These are phyloP conservation scores for Periglandula ipomoeae DNA, from an alignment of 2,329 filamentous ascomycete genomes.

Conservation along the genomic window DNA sequence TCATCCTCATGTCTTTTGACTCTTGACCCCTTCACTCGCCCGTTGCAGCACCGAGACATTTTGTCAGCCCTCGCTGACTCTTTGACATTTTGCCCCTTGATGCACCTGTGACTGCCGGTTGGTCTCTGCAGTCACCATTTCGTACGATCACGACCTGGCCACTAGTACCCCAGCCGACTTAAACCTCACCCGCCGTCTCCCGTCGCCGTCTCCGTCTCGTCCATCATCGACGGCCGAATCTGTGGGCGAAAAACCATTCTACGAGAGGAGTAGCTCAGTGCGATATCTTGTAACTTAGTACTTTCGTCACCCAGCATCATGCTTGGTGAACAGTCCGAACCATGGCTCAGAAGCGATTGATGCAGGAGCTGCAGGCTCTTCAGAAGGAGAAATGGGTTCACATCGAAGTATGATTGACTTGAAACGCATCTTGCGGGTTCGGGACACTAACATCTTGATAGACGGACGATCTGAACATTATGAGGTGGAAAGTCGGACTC, in stretches of 20 bases:
- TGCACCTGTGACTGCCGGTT: background rate
- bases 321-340: conserved; percentile 7
- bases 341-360: conserved; percentile 63
- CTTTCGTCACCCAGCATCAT: background rate
- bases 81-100: background rate
- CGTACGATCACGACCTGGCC: no score
- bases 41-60: background rate
- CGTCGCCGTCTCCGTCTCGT: no score
- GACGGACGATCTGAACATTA: conserved; percentile 73
- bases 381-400: conserved; percentile 90
- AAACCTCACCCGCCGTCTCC: background rate
- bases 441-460: no score
- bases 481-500: conserved; percentile 79
- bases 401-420: conserved; percentile 56
- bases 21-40: background rate
- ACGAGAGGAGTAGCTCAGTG: no score
- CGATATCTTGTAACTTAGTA: background rate
- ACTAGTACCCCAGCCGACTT: background rate
- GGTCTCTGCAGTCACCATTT: background rate
- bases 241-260: background rate
- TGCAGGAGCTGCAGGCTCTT: conserved; percentile 78
- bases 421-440: background rate
- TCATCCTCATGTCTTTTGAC: background rate
- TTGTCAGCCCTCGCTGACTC: background rate
- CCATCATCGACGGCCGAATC: background rate